Evolutionary conservation across 1,284 basidiomycete genomes (phyloP), one percentile per base, ranked within the genome.

Genomic region (Xerocomus nothofagi): DNA sequence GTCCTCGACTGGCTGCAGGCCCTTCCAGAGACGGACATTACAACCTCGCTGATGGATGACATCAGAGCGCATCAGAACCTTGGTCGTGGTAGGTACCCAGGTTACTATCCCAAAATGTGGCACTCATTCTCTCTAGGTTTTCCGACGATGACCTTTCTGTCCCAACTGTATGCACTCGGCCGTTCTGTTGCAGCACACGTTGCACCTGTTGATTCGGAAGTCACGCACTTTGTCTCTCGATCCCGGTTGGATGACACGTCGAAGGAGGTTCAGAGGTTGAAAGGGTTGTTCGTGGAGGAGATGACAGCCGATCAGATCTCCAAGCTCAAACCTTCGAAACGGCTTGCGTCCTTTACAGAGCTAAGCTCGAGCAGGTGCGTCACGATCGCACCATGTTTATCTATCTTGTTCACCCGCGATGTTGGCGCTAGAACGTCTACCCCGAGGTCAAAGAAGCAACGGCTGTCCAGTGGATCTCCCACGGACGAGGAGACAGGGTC

Each of bases 1-100:
- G 65, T 68, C 14, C 57, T 70, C 5, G 56, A 67, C 10, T 82
- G 80, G 81, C 62, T 82, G 60, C 41, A 63, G 24, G 34, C 44
- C 31, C 54, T 51, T 44, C 68, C 57, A 23, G 53, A 67, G 26
- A 56, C 57, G 8, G 52, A 53, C 12, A 58, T 58, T 20, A 67
- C 71, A 7, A 57, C 65, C 26, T 59, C 68, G 49, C 64, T 82
- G 36, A 68, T 70, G 2, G 58, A 62, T 23, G 80, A 83, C 55
- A 54, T 84, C n/a, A 71, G 76, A 40, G 72, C 75, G 1, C 77
- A 83, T 52, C 67, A 68, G 29, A 69, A 72, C 42, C 74, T 81
- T 38, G 75, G 74, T 20, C 73, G 77, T 72, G 79, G 82, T 80
- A 38, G 29, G 70, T 54, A 17, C 49, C 14, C 20, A 23, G 14